phyloP scores from a whole-genome alignment of 345 rosid species.

The Carallia brachiata region DNA sequence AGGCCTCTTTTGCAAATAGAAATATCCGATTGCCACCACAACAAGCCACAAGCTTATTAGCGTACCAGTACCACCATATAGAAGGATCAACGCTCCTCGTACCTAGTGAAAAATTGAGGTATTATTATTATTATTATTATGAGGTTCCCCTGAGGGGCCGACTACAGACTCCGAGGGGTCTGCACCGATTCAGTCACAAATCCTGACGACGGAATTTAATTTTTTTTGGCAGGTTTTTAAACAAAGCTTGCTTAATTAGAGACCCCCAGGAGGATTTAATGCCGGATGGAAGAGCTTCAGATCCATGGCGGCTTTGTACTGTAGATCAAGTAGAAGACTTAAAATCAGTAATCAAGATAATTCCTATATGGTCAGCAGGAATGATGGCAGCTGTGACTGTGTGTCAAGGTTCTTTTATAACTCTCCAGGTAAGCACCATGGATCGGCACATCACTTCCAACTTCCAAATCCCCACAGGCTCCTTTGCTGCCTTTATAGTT shows the following conservation, averaged over 20 bases:
- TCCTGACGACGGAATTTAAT: neutral
- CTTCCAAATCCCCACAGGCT: conserved; percentile 56
- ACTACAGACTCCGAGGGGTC: no score
- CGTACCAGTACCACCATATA: conserved; percentile 7
- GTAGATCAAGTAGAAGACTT: conserved; percentile 61
- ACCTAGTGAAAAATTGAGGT: conserved; percentile 51
- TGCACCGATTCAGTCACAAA: no score
- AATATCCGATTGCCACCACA: conserved; percentile 19
- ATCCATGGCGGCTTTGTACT: conserved; percentile 55
- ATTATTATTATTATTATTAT: conserved; percentile 1
- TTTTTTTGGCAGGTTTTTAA: conserved; percentile 36
- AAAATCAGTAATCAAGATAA: conserved; percentile 45
- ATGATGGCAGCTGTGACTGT: conserved; percentile 36
- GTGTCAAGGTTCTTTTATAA: conserved; percentile 38
- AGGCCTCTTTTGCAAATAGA: conserved; percentile 37
- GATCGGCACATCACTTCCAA: conserved; percentile 44
- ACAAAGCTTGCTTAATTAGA: conserved; percentile 49
- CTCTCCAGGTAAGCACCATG: conserved; percentile 48
- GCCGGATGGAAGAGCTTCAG: conserved; percentile 27
- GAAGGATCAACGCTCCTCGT: conserved; percentile 23
- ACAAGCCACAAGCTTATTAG: conserved; percentile 2
- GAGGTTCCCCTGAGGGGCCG: no score
- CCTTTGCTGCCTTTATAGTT: conserved; percentile 37
- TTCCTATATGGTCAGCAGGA: conserved; percentile 58
- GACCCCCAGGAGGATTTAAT: conserved; percentile 36